Evolutionary conservation across 2,329 filamentous ascomycete genomes (phyloP), one percentile per base, ranked within the genome.

Genomic region (Pestalotiopsis sp.): DNA sequence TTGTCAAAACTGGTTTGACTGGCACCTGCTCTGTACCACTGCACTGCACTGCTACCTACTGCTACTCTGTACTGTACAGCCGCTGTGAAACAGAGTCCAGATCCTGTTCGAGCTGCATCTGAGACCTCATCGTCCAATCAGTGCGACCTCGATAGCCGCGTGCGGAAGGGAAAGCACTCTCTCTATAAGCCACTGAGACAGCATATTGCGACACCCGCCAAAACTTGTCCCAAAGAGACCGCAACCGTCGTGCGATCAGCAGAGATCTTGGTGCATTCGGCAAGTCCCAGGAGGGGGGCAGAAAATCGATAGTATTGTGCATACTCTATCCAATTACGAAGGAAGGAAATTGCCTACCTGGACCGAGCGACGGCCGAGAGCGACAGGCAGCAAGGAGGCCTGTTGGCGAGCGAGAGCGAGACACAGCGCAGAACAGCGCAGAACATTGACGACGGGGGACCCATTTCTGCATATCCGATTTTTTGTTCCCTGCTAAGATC

Each of bases 401-500:
- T 20, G 38, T 41, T 41, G 38, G 27, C 36, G 27, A 36, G 27
- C 36, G 59, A 61, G 25, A 27, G 27, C 25, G 13, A 27, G 20
- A 27, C 6, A 38, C 25, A 61, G n/a, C n/a, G n/a, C n/a, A 61
- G 25, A 36, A 61, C 27, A 17, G 31, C 59, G 27, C 9, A 13
- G 27, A 61, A 52, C 45, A 52, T 52, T 52, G n/a, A 61, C 59
- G 31, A 36, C 59, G 36, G 27, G 27, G 25, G 36, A 27, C 59
- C 31, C 57, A 14, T 23, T 20, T 64, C 36, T 66, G 41, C 63
- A 56, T 27, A 49, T 56, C 25, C 25, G 23, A 20, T 13, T 23
- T 49, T 17, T 31, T 31, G 57, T 61, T 20, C 61, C 61, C 61
- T 64, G 61, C 31, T 61, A 36, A 61, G 59, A 64, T 64, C 39